Evolutionary conservation across 129 eudicot genomes (phyloP).

Genomic region (Kitagawia praeruptora): DNA sequence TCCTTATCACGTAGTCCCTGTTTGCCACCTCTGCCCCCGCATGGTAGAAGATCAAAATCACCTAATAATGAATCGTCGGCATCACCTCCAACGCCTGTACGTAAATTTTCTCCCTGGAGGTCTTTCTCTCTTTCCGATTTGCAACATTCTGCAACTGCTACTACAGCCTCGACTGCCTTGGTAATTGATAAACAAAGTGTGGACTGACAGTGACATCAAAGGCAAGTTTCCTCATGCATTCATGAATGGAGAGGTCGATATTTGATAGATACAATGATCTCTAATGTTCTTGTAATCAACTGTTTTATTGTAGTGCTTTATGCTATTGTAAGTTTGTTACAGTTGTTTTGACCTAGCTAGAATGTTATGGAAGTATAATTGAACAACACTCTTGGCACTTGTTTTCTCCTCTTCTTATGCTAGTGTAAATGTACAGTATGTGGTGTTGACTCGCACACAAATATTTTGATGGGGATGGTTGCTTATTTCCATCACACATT

Average conservation of each 20-base stretch:
- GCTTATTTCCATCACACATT: no score
- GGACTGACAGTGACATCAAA: slow-evolving; percentile 18
- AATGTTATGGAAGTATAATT: background rate
- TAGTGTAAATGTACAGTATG: background rate
- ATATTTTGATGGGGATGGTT: no score
- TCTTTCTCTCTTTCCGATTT: slow-evolving; percentile 77
- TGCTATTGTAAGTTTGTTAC: background rate
- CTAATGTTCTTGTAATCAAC: background rate
- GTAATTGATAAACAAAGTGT: slow-evolving; percentile 20
- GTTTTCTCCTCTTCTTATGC: background rate
- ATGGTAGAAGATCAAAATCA: slow-evolving; percentile 25
- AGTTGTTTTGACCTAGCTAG: background rate
- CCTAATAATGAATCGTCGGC: slow-evolving; percentile 20
- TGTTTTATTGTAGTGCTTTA: background rate
- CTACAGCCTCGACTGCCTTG: slow-evolving; percentile 22
- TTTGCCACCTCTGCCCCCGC: slow-evolving; percentile 58
- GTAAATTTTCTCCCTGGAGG: slow-evolving; percentile 50
- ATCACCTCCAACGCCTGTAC: slow-evolving; percentile 38
- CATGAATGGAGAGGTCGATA: slow-evolving; percentile 16
- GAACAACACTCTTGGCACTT: background rate
- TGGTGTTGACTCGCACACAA: no score
- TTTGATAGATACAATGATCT: slow-evolving; percentile 18
- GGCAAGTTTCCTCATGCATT: slow-evolving; percentile 17
- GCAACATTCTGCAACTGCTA: slow-evolving; percentile 39
- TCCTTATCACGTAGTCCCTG: slow-evolving; percentile 26